Evolutionary conservation across 2,329 filamentous ascomycete genomes (phyloP).

Genomic region (Cyphellophora attinorum): DNA sequence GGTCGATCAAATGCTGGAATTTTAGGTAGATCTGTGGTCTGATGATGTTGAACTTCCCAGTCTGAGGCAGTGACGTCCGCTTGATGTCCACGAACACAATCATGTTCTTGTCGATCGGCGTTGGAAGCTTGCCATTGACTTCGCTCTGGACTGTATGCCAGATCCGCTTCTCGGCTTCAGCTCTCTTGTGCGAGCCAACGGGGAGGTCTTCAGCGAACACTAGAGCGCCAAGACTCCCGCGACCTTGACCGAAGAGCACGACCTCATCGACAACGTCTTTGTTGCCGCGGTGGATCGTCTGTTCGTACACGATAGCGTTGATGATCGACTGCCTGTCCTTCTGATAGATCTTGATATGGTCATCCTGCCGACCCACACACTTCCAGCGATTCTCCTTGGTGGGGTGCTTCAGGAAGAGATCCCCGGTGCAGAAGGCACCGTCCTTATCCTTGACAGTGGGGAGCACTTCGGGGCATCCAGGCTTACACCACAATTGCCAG

Average conservation of each 20-base stretch:
- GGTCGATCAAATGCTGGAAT: background rate
- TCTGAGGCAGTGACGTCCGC: background rate
- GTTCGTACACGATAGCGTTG: background rate
- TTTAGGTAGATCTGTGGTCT: background rate
- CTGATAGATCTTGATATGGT: background rate
- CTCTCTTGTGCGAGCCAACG: background rate
- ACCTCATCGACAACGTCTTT: background rate
- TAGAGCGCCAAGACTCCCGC: background rate
- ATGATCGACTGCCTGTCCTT: background rate
- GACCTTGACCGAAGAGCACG: background rate
- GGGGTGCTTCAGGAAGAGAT: background rate
- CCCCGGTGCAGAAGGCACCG: background rate
- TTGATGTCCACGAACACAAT: background rate
- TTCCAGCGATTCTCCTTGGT: background rate
- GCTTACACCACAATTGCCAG: background rate
- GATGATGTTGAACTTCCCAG: background rate
- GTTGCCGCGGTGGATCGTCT: background rate
- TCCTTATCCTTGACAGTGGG: background rate
- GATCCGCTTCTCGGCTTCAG: background rate
- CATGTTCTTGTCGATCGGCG: background rate
- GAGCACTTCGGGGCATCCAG: background rate
- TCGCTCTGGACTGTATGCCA: background rate
- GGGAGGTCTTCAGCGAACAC: background rate
- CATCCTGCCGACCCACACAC: background rate
- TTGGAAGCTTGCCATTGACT: background rate